Evolutionary conservation across 2,329 filamentous ascomycete genomes (phyloP).

Genomic region (Aspergillus costaricaensis): DNA sequence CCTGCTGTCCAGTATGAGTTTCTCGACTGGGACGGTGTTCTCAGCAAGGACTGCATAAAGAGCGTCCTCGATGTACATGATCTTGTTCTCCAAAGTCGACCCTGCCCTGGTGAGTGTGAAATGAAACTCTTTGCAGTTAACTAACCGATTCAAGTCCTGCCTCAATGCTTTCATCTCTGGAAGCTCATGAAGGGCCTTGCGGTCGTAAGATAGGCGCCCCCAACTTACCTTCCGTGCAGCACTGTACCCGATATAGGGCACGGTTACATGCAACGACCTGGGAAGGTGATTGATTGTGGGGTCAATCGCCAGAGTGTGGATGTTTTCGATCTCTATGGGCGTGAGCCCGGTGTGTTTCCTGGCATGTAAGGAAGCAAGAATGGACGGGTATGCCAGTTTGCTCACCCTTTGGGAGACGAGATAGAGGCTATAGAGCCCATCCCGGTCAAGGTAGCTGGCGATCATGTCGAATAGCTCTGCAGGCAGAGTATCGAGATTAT

Average conservation of each 20-base stretch:
- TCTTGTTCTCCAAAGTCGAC: background rate
- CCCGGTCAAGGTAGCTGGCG: background rate
- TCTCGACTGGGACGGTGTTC: background rate
- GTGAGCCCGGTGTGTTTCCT: background rate
- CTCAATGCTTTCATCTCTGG: background rate
- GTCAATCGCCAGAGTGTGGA: background rate
- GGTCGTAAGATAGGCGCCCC: background rate
- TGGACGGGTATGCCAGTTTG: background rate
- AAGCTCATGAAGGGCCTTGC: background rate
- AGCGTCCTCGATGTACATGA: background rate
- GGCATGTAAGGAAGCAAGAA: background rate
- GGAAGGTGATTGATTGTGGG: background rate
- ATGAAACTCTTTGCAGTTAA: conserved; percentile 1
- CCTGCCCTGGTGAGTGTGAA: background rate
- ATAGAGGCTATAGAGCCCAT: background rate
- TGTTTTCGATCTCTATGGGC: background rate
- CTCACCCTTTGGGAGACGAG: background rate
- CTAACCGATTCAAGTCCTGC: background rate
- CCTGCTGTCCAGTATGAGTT: background rate
- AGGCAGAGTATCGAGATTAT: background rate
- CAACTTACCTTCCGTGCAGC: background rate
- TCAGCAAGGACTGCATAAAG: background rate
- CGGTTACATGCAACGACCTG: background rate
- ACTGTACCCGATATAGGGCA: background rate
- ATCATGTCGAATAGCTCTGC: background rate